phyloP scores from a whole-genome alignment of 768 basidiomycete genomes.

The Xerocomus brunneocitrinus region DNA sequence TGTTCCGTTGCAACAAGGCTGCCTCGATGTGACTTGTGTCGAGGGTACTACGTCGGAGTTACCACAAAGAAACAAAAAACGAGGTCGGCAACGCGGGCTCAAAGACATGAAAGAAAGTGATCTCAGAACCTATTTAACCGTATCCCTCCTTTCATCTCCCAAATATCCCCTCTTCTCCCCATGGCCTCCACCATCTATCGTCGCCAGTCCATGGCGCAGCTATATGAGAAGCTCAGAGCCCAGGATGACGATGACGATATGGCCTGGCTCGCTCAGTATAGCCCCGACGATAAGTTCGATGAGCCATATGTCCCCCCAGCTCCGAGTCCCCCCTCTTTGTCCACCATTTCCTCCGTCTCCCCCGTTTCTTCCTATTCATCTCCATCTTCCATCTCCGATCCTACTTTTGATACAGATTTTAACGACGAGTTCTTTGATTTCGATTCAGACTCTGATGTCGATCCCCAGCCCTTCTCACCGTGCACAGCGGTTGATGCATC shows the following conservation, averaged over 20 bases:
- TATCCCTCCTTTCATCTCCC: constrained; percentile 15
- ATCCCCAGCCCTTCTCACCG: constrained; percentile 18
- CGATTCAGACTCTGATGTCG: constrained; percentile 32
- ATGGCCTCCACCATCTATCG: constrained; percentile 32
- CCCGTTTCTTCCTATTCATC: constrained; percentile 24
- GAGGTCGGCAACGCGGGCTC: constrained; percentile 36
- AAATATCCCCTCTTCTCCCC: constrained; percentile 9
- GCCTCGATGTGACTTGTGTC: constrained; percentile 34
- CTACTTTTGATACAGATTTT: constrained; percentile 19
- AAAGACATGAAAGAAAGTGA: constrained; percentile 38
- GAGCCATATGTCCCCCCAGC: constrained; percentile 20
- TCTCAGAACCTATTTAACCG: constrained; percentile 29
- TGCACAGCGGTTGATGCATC: constrained; percentile 6
- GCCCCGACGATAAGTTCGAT: constrained; percentile 31
- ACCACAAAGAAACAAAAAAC: constrained; percentile 37
- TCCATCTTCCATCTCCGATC: constrained; percentile 15
- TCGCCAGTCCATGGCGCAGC: constrained; percentile 34
- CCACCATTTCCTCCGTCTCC: constrained; percentile 27
- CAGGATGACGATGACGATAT: constrained; percentile 34
- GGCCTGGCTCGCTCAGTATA: constrained; percentile 34
- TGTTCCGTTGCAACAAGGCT: constrained; percentile 28
- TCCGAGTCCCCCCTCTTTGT: constrained; percentile 20
- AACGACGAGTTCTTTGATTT: constrained; percentile 21
- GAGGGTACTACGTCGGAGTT: constrained; percentile 36
- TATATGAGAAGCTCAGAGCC: constrained; percentile 32